These are phyloP conservation scores for Vaccinium myrtillus DNA, from an alignment of 148 eudicot species.

Conservation along the genomic window DNA sequence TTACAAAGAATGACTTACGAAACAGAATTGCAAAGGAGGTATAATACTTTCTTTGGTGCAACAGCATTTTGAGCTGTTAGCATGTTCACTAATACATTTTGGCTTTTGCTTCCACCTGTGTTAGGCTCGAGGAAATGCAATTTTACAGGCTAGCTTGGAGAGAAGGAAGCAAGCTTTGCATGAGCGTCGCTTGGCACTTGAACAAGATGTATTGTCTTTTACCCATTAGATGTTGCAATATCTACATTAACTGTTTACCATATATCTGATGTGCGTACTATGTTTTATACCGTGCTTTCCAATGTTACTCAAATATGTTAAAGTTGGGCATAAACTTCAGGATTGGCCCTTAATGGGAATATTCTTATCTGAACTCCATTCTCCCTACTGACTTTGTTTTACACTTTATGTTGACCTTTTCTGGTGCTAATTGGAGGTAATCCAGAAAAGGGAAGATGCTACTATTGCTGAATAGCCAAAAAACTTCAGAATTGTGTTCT, in stretches of 20 bases:
- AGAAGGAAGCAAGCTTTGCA: constrained; percentile 98
- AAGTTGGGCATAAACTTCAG: neutral
- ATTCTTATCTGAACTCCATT: neutral
- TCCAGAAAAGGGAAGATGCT: neutral
- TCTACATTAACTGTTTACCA: neutral
- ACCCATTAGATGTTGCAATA: neutral
- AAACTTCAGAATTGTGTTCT: neutral
- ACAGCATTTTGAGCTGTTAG: neutral
- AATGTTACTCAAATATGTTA: neutral
- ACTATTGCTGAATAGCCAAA: neutral
- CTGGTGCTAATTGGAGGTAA: neutral
- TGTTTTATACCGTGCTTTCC: neutral
- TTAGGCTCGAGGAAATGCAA: constrained; percentile 95
- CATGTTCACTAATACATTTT: constrained; percentile 11
- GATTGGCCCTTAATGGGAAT: neutral
- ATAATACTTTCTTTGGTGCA: constrained; percentile 10
- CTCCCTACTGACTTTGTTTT: neutral
- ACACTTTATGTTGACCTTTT: constrained; percentile 1
- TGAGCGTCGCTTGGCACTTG: constrained; percentile 98
- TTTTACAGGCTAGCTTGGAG: constrained; percentile 97
- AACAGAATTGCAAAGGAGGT: constrained; percentile 97
- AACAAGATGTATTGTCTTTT: constrained; percentile 74
- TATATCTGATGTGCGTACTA: neutral
- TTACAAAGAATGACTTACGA: constrained; percentile 84
- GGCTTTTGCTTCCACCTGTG: constrained; percentile 18